Conservation (phyloP, 805 yeast species). For the Candida koratica region DNA sequence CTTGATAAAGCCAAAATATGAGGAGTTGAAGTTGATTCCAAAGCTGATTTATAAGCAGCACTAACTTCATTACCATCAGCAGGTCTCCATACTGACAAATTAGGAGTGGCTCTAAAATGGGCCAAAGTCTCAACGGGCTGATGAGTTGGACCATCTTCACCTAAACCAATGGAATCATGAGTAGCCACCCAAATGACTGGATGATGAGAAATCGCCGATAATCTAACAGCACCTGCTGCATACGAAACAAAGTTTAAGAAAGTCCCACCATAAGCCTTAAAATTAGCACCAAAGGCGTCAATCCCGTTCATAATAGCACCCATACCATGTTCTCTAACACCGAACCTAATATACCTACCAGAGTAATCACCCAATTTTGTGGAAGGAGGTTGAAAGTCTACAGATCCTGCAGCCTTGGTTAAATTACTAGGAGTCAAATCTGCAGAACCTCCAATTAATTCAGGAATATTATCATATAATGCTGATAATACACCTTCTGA, state of each 20-base stretch:
- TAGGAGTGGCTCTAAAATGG: conserved; percentile 81
- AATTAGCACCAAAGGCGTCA: conserved; percentile 82
- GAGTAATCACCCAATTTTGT: conserved; percentile 77
- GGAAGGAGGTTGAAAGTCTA: conserved; percentile 88
- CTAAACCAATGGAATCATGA: conserved; percentile 85
- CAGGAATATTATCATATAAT: conserved; percentile 68
- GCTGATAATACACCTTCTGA: conserved; percentile 73
- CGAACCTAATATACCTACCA: conserved; percentile 95
- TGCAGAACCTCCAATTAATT: conserved; percentile 96
- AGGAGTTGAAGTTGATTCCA: conserved; percentile 62
- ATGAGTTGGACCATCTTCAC: conserved; percentile 94
- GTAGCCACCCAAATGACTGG: conserved; percentile 87
- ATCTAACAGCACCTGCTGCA: conserved; percentile 84
- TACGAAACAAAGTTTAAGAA: conserved; percentile 88
- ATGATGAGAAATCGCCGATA: conserved; percentile 77
- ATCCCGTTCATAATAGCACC: conserved; percentile 98
- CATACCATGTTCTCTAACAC: conserved; percentile 99
- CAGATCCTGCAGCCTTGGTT: conserved; percentile 80
- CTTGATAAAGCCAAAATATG: conserved; percentile 73
- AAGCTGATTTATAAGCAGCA: conserved; percentile 71
- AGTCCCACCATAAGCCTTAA: conserved; percentile 93
- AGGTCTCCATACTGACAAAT: conserved; percentile 85
- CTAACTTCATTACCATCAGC: conserved; percentile 89
- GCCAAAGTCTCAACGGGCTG: conserved; percentile 89
- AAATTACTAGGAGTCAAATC: conserved; percentile 96